Percentiles rank a stretch among this genome's conserved stretches.
Evolutionary conservation across 2,329 filamentous ascomycete species (phyloP).

Genomic region (Amesomyces nigricolor): DNA sequence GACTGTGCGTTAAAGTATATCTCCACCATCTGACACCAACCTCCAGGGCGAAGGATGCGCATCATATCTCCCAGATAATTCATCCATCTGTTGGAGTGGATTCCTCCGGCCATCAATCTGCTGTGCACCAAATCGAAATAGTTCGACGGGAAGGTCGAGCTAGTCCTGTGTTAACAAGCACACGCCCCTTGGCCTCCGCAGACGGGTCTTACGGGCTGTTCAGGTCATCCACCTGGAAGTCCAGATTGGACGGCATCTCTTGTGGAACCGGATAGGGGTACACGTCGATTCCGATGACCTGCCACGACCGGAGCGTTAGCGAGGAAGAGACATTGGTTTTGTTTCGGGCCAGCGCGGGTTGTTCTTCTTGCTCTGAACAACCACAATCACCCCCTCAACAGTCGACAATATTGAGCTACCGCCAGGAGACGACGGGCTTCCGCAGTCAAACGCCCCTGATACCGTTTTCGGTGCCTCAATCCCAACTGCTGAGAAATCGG

Average conservation of each 20-base stretch:
- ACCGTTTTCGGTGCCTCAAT: not conserved
- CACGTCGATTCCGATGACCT: slow-evolving; percentile 69
- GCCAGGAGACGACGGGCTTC: too few relatives aligned
- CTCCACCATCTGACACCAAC: slow-evolving; percentile 87
- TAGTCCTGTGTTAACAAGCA: slow-evolving; percentile 26
- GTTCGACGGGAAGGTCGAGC: slow-evolving; percentile 62
- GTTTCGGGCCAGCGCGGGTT: not conserved
- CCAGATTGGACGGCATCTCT: slow-evolving; percentile 58
- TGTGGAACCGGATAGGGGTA: slow-evolving; percentile 64
- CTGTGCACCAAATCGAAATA: slow-evolving; percentile 83
- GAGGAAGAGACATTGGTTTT: not conserved
- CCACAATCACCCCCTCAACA: not conserved
- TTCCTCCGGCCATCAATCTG: slow-evolving; percentile 63
- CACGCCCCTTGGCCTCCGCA: too few relatives aligned
- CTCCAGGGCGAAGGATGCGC: slow-evolving; percentile 64
- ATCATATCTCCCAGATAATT: slow-evolving; percentile 72
- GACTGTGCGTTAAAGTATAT: slow-evolving; percentile 82
- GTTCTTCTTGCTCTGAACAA: not conserved
- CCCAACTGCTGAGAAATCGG: not conserved
- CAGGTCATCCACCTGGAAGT: slow-evolving; percentile 67
- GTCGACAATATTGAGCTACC: too few relatives aligned
- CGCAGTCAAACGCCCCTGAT: not conserved
- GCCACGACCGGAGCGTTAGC: slow-evolving; percentile 16
- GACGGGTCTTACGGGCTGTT: slow-evolving; percentile 50
- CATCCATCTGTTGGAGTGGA: slow-evolving; percentile 66